phyloP scores from a whole-genome alignment of 1,284 basidiomycete genomes.

The Boletus holoroseus region DNA sequence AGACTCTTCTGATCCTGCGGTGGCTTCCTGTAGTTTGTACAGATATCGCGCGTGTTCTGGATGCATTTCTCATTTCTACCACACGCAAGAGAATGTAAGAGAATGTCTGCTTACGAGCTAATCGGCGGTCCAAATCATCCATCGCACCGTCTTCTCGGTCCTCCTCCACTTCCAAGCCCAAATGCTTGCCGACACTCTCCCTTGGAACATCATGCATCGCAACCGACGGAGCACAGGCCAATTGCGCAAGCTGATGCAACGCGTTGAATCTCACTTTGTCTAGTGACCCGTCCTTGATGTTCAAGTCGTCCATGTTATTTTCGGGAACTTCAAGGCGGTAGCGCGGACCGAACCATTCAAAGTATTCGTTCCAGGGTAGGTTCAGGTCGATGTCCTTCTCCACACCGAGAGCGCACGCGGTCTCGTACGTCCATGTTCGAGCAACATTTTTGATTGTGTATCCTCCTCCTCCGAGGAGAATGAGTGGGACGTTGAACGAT shows the following conservation, averaged over 20 bases:
- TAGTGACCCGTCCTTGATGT: slow-evolving; percentile 76
- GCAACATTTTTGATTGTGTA: slow-evolving; percentile 97
- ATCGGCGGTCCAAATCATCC: slow-evolving; percentile 59
- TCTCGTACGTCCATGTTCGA: slow-evolving; percentile 95
- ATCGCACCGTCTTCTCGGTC: slow-evolving; percentile 39
- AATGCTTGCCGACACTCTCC: slow-evolving; percentile 58
- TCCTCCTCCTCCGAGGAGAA: slow-evolving; percentile 92
- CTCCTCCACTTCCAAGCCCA: slow-evolving; percentile 44
- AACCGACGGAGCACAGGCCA: slow-evolving; percentile 83
- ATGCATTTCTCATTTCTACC: slow-evolving; percentile 1
- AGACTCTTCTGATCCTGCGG: slow-evolving; percentile 42
- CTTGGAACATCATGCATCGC: slow-evolving; percentile 81
- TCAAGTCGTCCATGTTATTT: slow-evolving; percentile 95
- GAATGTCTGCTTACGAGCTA: slow-evolving; percentile 53
- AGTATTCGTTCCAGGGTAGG: slow-evolving; percentile 93
- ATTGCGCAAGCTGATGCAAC: slow-evolving; percentile 71
- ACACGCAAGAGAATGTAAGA: neutral
- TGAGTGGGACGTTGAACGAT: slow-evolving; percentile 80
- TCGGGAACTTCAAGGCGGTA: slow-evolving; percentile 88
- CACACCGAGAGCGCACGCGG: slow-evolving; percentile 85
- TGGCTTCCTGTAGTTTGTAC: slow-evolving; percentile 54
- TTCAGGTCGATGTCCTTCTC: slow-evolving; percentile 74
- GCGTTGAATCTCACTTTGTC: slow-evolving; percentile 78
- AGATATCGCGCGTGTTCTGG: slow-evolving; percentile 61
- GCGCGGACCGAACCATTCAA: slow-evolving; percentile 96